Conservation (phyloP, 192 early-diverging fungal species). For the Coemansia reversa region DNA sequence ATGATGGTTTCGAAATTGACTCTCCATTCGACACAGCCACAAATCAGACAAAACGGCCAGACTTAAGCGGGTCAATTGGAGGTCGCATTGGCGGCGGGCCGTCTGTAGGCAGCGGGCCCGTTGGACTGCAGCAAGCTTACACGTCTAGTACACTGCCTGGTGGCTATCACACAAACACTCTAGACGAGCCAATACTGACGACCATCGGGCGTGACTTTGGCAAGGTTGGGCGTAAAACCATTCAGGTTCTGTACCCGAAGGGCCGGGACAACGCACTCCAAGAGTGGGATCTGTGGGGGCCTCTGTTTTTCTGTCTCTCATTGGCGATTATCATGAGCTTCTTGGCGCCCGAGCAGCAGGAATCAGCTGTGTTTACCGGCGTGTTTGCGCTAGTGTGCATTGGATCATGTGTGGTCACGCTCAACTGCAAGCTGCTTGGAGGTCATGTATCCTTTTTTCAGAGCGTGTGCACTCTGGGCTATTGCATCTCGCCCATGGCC, state of each 20-base stretch:
- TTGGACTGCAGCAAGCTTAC: constrained; percentile 40
- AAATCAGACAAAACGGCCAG: constrained; percentile 27
- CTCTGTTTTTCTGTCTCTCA: constrained; percentile 87
- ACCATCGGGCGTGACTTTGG: constrained; percentile 72
- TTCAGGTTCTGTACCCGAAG: constrained; percentile 47
- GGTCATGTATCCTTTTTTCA: constrained; percentile 96
- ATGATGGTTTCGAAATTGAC: constrained; percentile 46
- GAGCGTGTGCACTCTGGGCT: constrained; percentile 92
- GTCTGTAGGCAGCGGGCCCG: constrained; percentile 1
- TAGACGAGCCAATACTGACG: constrained; percentile 92
- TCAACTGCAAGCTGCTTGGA: constrained; percentile 94
- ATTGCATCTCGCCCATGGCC: constrained; percentile 94
- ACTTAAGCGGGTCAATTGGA: constrained; percentile 50
- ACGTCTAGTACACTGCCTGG: constrained; percentile 44
- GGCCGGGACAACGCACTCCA: constrained; percentile 43
- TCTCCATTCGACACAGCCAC: constrained; percentile 22
- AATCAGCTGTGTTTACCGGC: constrained; percentile 82
- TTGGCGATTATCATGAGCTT: constrained; percentile 84
- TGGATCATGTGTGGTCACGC: constrained; percentile 90
- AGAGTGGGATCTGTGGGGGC: constrained; percentile 94
- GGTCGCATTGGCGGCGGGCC: constrained; percentile 30
- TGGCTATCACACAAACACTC: constrained; percentile 66
- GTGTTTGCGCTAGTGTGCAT: constrained; percentile 95
- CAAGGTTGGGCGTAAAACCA: constrained; percentile 38
- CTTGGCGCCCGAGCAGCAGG: constrained; percentile 75